Base-by-base conservation (phyloP, 208 protist genomes). In the Acanthamoeba castellanii region DNA sequence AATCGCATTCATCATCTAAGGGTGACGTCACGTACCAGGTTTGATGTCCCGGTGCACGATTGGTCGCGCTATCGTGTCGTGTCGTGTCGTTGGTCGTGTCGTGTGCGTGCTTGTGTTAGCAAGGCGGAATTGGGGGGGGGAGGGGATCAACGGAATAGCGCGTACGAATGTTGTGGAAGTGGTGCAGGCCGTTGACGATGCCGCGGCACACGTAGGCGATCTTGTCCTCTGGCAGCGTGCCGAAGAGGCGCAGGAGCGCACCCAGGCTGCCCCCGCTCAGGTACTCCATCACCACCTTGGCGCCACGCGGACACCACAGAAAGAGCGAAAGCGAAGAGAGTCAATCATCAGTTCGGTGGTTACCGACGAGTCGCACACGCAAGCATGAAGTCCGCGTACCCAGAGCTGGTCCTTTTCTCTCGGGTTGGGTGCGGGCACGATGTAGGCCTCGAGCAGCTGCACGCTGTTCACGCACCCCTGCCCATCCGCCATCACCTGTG, bases 1-100 rank as follows among this genome's bases (percentile, higher is more conserved):
- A n/a, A n/a, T n/a, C n/a, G n/a, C n/a, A n/a, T n/a, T n/a, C n/a
- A n/a, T n/a, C n/a, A n/a, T n/a, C n/a, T n/a, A n/a, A n/a, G n/a
- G n/a, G n/a, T n/a, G n/a, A n/a, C n/a, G n/a, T n/a, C n/a, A n/a
- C n/a, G n/a, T n/a, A n/a, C n/a, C 98, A 8, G 89, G 89, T 61
- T 98, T 98, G 14, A 98, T 97, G 93, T 98, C 98, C 55, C 98
- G 42, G 85, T 98, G 98, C 42, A 98, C 97, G 37, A 93, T n/a
- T 42, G 59, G 88, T 45, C 68, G 13, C 3, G 13, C 88, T 93
- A 18, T 34, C 13, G n/a, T n/a, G n/a, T n/a, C n/a, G n/a, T n/a
- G n/a, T n/a, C n/a, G n/a, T n/a, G 50, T 87, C 25, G 45, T 27
- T 52, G 25, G 45, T 11, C 25, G 13, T 47, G 18, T 16, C n/a